These are phyloP conservation scores for Purpureocillium takamizusanense DNA, from an alignment of 2,329 filamentous ascomycete species.

Conservation along the genomic window DNA sequence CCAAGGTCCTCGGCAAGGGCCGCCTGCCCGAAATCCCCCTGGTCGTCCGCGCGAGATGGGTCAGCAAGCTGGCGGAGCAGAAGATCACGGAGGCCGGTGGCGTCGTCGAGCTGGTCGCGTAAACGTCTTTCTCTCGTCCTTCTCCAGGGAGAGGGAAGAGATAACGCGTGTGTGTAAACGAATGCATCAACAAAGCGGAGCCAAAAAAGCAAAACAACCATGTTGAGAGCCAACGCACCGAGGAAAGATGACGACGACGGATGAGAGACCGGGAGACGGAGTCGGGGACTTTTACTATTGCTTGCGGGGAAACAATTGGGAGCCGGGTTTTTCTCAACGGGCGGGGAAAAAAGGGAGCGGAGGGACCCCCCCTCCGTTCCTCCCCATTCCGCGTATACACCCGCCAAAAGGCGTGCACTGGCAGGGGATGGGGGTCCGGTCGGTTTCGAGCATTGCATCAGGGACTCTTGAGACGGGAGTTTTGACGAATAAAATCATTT, in stretches of 20 bases:
- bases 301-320: background rate
- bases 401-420: slow-evolving; percentile 6
- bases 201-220: background rate
- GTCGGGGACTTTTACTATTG: background rate
- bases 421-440: slow-evolving; percentile 22
- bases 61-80: slow-evolving; percentile 92
- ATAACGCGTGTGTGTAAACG: slow-evolving; percentile 9
- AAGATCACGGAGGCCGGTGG: slow-evolving; percentile 99
- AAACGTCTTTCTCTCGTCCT: slow-evolving; percentile 14
- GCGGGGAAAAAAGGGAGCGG: background rate
- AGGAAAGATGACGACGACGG: background rate
- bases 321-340: background rate
- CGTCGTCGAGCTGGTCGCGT: slow-evolving; percentile 92
- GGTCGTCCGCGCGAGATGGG: slow-evolving; percentile 90
- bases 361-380: background rate
- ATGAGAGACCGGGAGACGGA: background rate
- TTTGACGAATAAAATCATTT: slow-evolving; percentile 31
- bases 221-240: background rate
- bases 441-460: slow-evolving; percentile 33
- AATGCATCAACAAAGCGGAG: background rate
- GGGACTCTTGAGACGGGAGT: slow-evolving; percentile 28
- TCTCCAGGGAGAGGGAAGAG: slow-evolving; percentile 7
- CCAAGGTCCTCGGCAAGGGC: slow-evolving; percentile 98
- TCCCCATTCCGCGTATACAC: no score
- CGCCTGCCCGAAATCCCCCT: slow-evolving; percentile 86